A percentile compares a stretch with the other conserved stretches of the same genome.
Evolutionary conservation across 306 rosid species (phyloP).

Genomic region (Fagus sylvatica): DNA sequence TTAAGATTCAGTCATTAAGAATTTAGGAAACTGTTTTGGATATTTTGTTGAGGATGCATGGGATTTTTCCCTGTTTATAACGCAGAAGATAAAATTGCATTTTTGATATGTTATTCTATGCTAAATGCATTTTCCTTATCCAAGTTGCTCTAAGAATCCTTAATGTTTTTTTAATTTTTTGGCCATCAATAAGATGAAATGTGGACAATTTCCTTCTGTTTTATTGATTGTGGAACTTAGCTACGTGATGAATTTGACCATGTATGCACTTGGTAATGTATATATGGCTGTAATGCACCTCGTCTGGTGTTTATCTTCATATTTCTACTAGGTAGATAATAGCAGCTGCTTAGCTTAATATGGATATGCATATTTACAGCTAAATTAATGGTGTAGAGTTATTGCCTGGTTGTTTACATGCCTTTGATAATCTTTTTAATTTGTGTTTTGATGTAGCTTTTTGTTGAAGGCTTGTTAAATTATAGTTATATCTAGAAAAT

Average conservation of each 20-base stretch:
- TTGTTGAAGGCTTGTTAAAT: too few species aligned
- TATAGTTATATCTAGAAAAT: too few species aligned
- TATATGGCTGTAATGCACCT: background rate
- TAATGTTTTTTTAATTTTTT: background rate
- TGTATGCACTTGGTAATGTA: background rate
- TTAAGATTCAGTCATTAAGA: background rate
- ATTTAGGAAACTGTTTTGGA: background rate
- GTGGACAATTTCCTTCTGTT: too few species aligned
- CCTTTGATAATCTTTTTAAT: background rate
- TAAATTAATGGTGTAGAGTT: too few species aligned
- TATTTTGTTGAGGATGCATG: background rate
- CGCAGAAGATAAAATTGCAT: too few species aligned
- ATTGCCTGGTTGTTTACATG: background rate
- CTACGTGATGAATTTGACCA: background rate
- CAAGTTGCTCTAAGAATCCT: background rate
- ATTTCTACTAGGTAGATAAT: background rate
- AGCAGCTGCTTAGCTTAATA: background rate
- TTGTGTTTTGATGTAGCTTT: background rate
- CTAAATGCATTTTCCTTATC: background rate
- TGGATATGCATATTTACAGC: background rate
- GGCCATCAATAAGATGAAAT: background rate
- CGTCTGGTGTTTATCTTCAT: background rate
- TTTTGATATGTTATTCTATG: background rate
- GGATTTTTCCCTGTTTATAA: conserved; percentile 1
- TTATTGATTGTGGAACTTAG: background rate